These are phyloP conservation scores for Biancaea sappan DNA, from an alignment of 306 rosid genomes.

Conservation along the genomic window DNA sequence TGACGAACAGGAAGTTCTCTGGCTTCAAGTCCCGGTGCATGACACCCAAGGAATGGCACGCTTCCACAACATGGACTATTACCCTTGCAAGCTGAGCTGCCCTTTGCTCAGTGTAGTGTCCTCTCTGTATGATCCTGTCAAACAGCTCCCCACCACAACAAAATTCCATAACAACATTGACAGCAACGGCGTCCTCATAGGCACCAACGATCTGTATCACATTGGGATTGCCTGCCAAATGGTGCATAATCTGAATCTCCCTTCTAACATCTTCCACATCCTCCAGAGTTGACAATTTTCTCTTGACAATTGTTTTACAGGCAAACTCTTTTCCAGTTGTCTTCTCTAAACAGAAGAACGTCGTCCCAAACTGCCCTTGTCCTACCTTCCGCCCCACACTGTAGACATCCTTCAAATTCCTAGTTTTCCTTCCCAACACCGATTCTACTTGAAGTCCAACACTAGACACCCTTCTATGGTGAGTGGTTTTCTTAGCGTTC, in stretches of 20 bases:
- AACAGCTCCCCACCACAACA: slow-evolving; percentile 9
- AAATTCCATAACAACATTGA: not conserved
- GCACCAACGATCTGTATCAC: not conserved
- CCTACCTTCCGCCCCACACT: not conserved
- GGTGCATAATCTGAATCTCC: slow-evolving; percentile 14
- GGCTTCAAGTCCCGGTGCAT: slow-evolving; percentile 76
- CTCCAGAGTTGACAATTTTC: not conserved
- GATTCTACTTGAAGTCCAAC: not conserved
- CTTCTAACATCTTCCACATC: slow-evolving; percentile 6
- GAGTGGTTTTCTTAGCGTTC: not conserved
- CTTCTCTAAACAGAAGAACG: not conserved
- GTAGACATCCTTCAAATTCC: not conserved
- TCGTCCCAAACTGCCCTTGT: slow-evolving; percentile 8
- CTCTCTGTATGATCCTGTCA: slow-evolving; percentile 1
- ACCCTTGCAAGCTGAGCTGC: slow-evolving; percentile 23
- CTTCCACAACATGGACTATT: slow-evolving; percentile 61
- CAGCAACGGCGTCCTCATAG: not conserved
- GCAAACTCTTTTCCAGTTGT: not conserved
- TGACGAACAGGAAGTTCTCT: slow-evolving; percentile 63
- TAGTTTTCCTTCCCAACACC: not conserved
- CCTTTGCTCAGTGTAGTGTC: not conserved
- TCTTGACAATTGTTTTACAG: not conserved
- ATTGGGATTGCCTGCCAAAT: not conserved
- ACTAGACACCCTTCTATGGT: not conserved
- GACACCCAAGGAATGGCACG: slow-evolving; percentile 70